Evolutionary conservation across 2,329 filamentous ascomycete genomes (phyloP).

Genomic region (Ambrosiella xylebori): DNA sequence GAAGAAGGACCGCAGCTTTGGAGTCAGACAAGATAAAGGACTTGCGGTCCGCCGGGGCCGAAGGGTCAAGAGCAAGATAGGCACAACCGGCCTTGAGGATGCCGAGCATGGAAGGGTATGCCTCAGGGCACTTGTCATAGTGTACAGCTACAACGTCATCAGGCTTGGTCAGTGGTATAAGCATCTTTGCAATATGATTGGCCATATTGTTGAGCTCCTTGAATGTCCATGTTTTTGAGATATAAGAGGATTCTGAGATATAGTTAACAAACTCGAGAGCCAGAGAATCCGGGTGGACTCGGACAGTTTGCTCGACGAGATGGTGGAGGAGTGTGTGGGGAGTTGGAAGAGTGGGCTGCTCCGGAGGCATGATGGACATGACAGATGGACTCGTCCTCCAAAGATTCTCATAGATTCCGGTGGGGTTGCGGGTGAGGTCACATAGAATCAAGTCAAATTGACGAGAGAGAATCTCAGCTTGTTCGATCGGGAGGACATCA

Average conservation of each 20-base stretch:
- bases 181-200: constrained; percentile 53
- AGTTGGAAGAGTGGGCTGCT: constrained; percentile 37
- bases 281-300: constrained; percentile 34
- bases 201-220: constrained; percentile 50
- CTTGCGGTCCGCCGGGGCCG: constrained; percentile 54
- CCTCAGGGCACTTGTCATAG: constrained; percentile 73
- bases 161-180: constrained; percentile 31
- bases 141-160: constrained; percentile 56
- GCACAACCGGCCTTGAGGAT: constrained; percentile 68
- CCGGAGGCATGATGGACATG: constrained; percentile 50
- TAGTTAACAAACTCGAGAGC: constrained; percentile 61
- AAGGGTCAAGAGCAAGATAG: constrained; percentile 65
- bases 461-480: constrained; percentile 46
- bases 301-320: constrained; percentile 53
- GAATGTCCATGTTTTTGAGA: constrained; percentile 47
- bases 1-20: constrained; percentile 43
- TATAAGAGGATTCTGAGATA: constrained; percentile 25
- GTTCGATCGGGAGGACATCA: constrained; percentile 47
- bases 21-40: constrained; percentile 66
- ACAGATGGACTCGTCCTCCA: constrained; percentile 21
- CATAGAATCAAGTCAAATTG: constrained; percentile 57
- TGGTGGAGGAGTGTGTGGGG: constrained; percentile 51
- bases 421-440: constrained; percentile 35
- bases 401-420: constrained; percentile 25
- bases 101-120: constrained; percentile 66